Evolutionary conservation across 2,329 filamentous ascomycete species (phyloP), one percentile per base, ranked within the genome.

Genomic region (Aspergillus ibericus): DNA sequence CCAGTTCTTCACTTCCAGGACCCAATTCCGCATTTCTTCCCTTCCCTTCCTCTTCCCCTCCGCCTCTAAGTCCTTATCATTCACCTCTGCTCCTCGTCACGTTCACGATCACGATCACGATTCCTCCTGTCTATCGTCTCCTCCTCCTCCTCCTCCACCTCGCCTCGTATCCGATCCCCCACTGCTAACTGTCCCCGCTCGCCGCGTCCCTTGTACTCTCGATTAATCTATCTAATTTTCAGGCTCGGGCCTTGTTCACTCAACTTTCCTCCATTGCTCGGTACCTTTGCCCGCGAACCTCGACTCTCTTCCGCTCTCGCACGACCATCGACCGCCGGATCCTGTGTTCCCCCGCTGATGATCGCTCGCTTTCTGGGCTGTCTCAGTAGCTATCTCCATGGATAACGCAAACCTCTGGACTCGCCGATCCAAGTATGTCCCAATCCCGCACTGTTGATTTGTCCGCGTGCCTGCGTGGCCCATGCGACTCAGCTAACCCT

Each of bases 401-500:
- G 78, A 80, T 76, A 78, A 79, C 75, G 78, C 78, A 72, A 80
- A 80, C 70, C 68, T 78, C 71, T 81, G 79, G 79, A 81, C 76
- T 68, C 75, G 78, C 67, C 76, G 78, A 70, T 76, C 77, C 63
- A 80, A 80, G 78, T 80, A 70, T 68, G 78, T 73, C 32, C n/a
- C 22, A 52, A 22, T 34, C 46, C 55, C 54, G 58, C 16, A 56
- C 34, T 48, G 55, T 53, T 29, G 9, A 32, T 50, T 27, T 34
- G 46, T 53, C 52, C 48, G 42, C 27, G 32, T 50, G 18, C n/a
- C 13, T 18, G 46, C 36, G 46, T 38, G 27, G 12, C n/a, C 20
- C 29, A 34, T 22, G 22, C 16, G 53, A 18, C 42, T 25, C 42
- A 53, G 40, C 63, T 63, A 55, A 66, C 55, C 66, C 62, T 72